These are phyloP conservation scores for Aspergillus ochraceus DNA, from an alignment of 2,329 filamentous ascomycete genomes.

Conservation along the genomic window DNA sequence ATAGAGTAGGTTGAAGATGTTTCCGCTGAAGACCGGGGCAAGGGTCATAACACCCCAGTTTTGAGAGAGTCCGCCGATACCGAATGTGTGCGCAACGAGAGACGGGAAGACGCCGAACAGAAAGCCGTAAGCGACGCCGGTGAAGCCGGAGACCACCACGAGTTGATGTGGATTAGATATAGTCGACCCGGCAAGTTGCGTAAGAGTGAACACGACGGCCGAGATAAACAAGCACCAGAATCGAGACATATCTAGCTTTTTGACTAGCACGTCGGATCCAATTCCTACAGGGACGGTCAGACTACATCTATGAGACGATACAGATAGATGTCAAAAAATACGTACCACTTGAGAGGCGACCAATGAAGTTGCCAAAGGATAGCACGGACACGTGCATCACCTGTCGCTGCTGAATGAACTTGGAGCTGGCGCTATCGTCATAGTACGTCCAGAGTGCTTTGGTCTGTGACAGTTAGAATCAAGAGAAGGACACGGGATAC, in stretches of 20 bases:
- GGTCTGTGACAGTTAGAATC: constrained; percentile 36
- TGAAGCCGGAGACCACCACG: constrained; percentile 75
- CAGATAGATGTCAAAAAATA: constrained; percentile 6
- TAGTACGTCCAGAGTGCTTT: constrained; percentile 87
- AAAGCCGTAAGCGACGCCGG: constrained; percentile 87
- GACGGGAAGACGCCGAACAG: constrained; percentile 93
- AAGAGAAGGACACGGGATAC: background rate
- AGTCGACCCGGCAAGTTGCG: constrained; percentile 73
- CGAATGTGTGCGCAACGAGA: constrained; percentile 85
- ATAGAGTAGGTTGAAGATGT: constrained; percentile 91
- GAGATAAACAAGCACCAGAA: constrained; percentile 88
- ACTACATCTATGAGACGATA: background rate
- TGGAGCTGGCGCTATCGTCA: constrained; percentile 68
- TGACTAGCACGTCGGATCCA: constrained; percentile 87
- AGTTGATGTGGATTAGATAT: constrained; percentile 77
- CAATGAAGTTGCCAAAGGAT: constrained; percentile 83
- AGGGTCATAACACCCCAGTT: constrained; percentile 98
- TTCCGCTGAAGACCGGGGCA: constrained; percentile 81
- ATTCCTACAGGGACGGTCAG: constrained; percentile 58
- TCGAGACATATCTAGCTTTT: constrained; percentile 74
- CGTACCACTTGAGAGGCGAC: constrained; percentile 74
- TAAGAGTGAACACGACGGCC: constrained; percentile 72
- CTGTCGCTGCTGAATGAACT: constrained; percentile 77
- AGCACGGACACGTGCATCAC: constrained; percentile 91
- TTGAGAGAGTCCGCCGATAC: constrained; percentile 81